Evolutionary conservation across 495 filamentous ascomycete genomes (phyloP).

Genomic region (Penicillium pulvis): DNA sequence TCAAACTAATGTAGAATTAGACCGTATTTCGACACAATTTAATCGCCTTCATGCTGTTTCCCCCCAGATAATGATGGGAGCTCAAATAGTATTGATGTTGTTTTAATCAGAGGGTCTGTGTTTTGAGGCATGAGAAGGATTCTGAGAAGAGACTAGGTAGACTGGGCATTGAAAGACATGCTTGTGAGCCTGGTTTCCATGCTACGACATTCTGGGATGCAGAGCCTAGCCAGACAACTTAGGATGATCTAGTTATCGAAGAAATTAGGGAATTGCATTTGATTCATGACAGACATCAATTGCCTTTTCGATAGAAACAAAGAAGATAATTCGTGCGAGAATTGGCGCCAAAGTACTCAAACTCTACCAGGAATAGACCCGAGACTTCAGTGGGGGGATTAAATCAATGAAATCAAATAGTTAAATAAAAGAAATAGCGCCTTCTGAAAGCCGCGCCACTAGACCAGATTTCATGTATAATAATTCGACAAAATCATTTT

Average conservation of each 20-base stretch:
- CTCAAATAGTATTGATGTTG: too few relatives aligned
- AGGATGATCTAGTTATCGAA: conserved; percentile 5
- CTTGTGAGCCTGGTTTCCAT: neutral
- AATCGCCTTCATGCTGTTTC: neutral
- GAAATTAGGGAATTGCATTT: conserved; percentile 9
- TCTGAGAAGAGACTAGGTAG: too few relatives aligned
- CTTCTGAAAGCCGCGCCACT: conserved; percentile 26
- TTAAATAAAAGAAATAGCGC: conserved; percentile 22
- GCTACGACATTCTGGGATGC: neutral
- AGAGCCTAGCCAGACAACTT: neutral
- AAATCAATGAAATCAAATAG: conserved; percentile 14
- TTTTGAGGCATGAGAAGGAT: neutral
- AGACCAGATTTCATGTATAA: conserved; percentile 28
- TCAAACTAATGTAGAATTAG: neutral
- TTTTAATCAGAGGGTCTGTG: neutral
- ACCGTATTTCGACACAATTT: conserved; percentile 7
- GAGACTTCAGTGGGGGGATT: neutral
- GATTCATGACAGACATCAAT: conserved; percentile 13
- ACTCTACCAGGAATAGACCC: neutral
- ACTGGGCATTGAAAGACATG: too few relatives aligned
- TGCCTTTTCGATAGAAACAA: conserved; percentile 6
- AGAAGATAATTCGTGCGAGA: neutral
- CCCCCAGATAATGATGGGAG: neutral
- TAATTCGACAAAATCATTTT: conserved; percentile 35
- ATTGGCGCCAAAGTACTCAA: neutral